These are phyloP conservation scores for Aphanomyces euteiches DNA, from an alignment of 352 stramenopile genomes.

Conservation along the genomic window DNA sequence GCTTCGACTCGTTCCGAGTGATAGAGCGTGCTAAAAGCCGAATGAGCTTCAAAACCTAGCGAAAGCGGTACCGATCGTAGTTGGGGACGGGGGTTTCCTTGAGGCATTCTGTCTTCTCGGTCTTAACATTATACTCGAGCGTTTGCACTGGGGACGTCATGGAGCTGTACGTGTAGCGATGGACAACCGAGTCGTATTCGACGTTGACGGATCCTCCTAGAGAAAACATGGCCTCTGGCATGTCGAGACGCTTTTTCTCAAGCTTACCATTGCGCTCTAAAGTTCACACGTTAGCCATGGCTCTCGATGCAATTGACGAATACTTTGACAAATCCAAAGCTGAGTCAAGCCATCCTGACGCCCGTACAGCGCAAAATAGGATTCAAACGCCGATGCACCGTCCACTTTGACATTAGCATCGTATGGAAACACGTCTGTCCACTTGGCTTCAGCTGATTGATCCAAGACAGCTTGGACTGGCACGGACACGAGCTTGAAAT, in stretches of 20 bases:
- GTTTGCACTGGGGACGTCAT: constrained; percentile 88
- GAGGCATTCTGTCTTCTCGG: constrained; percentile 62
- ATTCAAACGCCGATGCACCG: constrained; percentile 82
- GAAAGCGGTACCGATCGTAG: constrained; percentile 72
- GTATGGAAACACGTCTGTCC: constrained; percentile 87
- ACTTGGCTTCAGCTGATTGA: constrained; percentile 45
- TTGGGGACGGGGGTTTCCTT: constrained; percentile 91
- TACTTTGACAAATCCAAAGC: constrained; percentile 77
- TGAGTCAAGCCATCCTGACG: constrained; percentile 82
- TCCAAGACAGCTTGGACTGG: constrained; percentile 45
- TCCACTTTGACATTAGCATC: constrained; percentile 79
- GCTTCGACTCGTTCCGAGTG: constrained; percentile 88
- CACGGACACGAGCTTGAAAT: constrained; percentile 91
- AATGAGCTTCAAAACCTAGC: too few species aligned
- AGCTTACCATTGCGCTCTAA: not conserved
- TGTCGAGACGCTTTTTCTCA: constrained; percentile 60
- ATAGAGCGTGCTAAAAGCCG: constrained; percentile 53
- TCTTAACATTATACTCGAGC: constrained; percentile 80
- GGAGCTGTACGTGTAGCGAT: constrained; percentile 91
- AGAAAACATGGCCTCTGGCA: constrained; percentile 89
- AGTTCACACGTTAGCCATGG: too few species aligned
- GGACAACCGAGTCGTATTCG: constrained; percentile 85
- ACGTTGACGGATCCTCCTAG: constrained; percentile 72
- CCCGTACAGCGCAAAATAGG: constrained; percentile 82
- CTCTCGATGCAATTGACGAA: not conserved